These are phyloP conservation scores for Trichocladium uniseriatum DNA, from an alignment of 495 filamentous ascomycete genomes.

Conservation along the genomic window DNA sequence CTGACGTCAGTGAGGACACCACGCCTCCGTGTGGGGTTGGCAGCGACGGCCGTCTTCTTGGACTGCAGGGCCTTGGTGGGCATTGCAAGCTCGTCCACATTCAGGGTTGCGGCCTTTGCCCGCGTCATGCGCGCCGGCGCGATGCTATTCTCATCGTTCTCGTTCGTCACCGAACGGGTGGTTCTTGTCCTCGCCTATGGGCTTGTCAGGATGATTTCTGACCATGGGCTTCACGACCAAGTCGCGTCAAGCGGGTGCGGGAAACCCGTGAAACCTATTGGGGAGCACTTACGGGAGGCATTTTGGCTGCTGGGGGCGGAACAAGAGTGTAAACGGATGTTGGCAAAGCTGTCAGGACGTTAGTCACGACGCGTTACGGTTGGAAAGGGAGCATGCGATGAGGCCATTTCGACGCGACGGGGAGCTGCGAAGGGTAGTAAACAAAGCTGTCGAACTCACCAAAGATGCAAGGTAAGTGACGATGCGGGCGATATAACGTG, in stretches of 20 bases:
- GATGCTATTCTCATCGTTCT: conserved; percentile 83
- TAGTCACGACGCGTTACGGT: conserved; percentile 5
- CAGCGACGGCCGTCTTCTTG: conserved; percentile 56
- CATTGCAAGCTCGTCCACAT: conserved; percentile 43
- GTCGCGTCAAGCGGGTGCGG: conserved; percentile 2
- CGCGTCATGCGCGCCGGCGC: conserved; percentile 73
- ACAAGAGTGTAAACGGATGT: conserved; percentile 11
- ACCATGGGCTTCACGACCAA: not conserved
- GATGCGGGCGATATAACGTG: conserved; percentile 6
- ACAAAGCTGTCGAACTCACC: conserved; percentile 2
- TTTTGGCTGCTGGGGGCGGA: conserved; percentile 21
- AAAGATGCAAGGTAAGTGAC: conserved; percentile 12
- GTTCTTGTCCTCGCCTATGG: conserved; percentile 16
- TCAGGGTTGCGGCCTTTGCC: conserved; percentile 73
- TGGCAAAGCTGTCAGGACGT: conserved; percentile 6
- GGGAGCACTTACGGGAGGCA: conserved; percentile 41
- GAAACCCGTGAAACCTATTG: not conserved
- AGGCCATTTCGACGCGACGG: not conserved
- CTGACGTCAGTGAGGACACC: conserved; percentile 85
- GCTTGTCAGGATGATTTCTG: no score
- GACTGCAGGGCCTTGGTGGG: conserved; percentile 60
- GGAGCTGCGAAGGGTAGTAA: not conserved
- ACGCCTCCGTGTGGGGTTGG: conserved; percentile 50
- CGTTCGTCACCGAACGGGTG: conserved; percentile 62
- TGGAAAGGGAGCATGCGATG: no score